These are phyloP conservation scores for Symbiodinium natans DNA, from an alignment of 73 alveolate genomes.

Conservation along the genomic window DNA sequence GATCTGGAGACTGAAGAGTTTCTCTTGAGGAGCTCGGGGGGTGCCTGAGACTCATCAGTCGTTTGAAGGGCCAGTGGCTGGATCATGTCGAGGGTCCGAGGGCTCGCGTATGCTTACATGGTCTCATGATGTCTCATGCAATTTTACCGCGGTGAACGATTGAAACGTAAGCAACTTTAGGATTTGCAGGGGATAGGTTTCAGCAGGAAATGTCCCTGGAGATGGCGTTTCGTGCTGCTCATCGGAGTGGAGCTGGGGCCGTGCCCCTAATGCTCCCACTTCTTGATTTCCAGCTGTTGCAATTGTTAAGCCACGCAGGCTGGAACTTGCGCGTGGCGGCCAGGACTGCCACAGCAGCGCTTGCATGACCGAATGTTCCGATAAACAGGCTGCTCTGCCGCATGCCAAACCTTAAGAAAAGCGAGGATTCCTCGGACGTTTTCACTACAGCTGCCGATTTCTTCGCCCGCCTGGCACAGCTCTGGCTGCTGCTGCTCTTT, in stretches of 20 bases:
- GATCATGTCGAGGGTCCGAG: too few species aligned
- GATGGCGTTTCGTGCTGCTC: constrained; percentile 55
- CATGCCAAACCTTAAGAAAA: neutral
- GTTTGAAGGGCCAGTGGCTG: too few species aligned
- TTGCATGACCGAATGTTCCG: too few species aligned
- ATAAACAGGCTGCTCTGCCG: neutral
- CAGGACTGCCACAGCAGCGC: too few species aligned
- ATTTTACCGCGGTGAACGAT: too few species aligned
- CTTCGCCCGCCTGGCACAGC: constrained; percentile 9
- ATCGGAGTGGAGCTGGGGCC: constrained; percentile 61
- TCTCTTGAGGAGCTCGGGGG: neutral
- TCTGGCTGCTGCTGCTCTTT: too few species aligned
- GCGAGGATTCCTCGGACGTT: neutral
- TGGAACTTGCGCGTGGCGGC: neutral
- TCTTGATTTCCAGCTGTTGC: too few species aligned
- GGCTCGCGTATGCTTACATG: too few species aligned
- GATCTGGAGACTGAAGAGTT: neutral
- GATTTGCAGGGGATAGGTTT: neutral
- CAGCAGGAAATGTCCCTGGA: constrained; percentile 56
- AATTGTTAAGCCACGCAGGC: neutral
- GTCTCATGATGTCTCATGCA: too few species aligned
- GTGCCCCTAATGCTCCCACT: neutral
- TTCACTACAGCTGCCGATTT: constrained; percentile 14
- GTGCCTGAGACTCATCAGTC: neutral
- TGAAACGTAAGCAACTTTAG: too few species aligned